Base-by-base conservation (phyloP, 768 basidiomycete genomes). In the Pholiota conissans region DNA sequence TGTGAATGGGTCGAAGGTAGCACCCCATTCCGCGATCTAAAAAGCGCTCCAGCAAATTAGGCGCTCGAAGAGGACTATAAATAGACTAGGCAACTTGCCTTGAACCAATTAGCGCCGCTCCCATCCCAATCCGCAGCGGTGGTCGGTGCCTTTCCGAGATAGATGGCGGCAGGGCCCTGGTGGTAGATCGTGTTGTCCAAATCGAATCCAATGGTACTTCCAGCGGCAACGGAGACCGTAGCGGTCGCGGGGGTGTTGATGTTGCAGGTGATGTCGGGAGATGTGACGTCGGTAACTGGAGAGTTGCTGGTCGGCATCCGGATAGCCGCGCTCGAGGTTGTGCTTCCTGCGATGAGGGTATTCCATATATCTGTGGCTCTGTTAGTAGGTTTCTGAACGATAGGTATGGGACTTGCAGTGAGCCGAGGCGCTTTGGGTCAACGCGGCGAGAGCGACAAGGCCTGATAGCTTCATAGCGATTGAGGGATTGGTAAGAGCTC, bases 71-170 rank as follows among this genome's bases (percentile, higher is more conserved):
- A 5, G 18, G 34, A 10, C 22, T 45, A 14, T 22, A 50, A 14
- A 45, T 49, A 29, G 8, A 20, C 16, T 3, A 3, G 16, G 18
- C 11, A 37, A 13, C 16, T n/a, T 59, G 78, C 78, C 76, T 82
- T 81, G 68, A 83, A 83, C 82, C 82, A 84, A 56, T 76, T 74
- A 18, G 69, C 61, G 42, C 82, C 82, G 58, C 73, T 74, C 37
- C 81, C 82, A 32, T 80, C 78, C 75, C 79, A 82, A 57, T 58
- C 65, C 4, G 74, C 69, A 22, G 70, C 79, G 24, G 69, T 69
- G 5, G 66, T 58, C 0, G 81, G 79, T 7, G 79, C 80, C 62
- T 76, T 74, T 24, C 81, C 81, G 54, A 84, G 71, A 60, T 78
- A 79, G 57, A 79, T 76, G 9, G 78, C 77, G 52, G 76, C 76